Percentiles rank a stretch among this genome's conserved stretches.
These are phyloP conservation scores for Verticillium isaacii DNA, from an alignment of 2,329 filamentous ascomycete genomes.

Conservation along the genomic window DNA sequence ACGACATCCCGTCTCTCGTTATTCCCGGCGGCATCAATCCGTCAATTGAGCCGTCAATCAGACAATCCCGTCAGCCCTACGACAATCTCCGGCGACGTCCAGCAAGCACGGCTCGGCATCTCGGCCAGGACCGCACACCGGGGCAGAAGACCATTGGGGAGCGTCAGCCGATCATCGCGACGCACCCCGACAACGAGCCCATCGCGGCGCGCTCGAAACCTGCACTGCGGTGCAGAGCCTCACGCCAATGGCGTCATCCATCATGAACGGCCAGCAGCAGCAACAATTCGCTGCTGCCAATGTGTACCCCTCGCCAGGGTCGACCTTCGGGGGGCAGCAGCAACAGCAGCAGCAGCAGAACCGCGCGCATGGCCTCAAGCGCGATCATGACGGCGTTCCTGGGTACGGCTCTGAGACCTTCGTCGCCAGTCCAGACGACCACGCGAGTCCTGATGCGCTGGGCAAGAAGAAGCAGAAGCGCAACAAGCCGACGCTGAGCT, in stretches of 20 bases:
- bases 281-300: neutral
- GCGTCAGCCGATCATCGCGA: neutral
- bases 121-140: neutral
- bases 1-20: neutral
- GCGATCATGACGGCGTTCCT: neutral
- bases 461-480: conserved; percentile 71
- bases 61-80: neutral
- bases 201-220: neutral
- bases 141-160: neutral
- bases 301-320: neutral
- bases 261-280: neutral
- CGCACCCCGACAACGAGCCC: neutral
- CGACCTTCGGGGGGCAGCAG: neutral
- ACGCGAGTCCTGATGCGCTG: conserved; percentile 23
- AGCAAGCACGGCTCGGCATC: neutral
- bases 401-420: neutral
- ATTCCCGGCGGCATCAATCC: conserved; percentile 5
- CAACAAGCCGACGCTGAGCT: conserved; percentile 78
- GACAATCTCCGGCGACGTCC: neutral
- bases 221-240: neutral
- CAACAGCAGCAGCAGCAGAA: neutral
- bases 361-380: neutral
- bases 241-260: neutral
- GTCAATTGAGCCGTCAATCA: neutral
- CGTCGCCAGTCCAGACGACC: conserved; percentile 6